Percentiles rank a stretch among this genome's conserved stretches.
Evolutionary conservation across 257 asterid genomes (phyloP).

Genomic region (Misopates orontium): DNA sequence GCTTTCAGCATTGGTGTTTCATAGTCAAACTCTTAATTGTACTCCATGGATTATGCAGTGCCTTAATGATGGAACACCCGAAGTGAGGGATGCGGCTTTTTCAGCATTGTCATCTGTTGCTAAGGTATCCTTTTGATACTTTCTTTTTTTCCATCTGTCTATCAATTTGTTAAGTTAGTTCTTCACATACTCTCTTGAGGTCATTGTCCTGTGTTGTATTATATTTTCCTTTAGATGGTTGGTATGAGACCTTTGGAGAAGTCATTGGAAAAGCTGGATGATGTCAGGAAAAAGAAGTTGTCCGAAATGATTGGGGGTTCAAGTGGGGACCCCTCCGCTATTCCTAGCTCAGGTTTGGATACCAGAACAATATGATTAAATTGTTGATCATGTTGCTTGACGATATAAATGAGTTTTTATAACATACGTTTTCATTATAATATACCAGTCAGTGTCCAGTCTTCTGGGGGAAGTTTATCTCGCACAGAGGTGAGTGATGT

Average conservation of each 20-base stretch:
- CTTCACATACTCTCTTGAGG: conserved; percentile 5
- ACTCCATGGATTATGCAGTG: conserved; percentile 47
- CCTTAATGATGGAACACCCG: conserved; percentile 99
- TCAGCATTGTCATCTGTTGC: conserved; percentile 94
- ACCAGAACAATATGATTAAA: conserved; percentile 1
- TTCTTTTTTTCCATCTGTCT: background rate
- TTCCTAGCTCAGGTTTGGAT: conserved; percentile 60
- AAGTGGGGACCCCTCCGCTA: conserved; percentile 53
- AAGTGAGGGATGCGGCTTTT: conserved; percentile 98
- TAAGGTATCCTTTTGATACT: conserved; percentile 50
- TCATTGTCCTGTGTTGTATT: conserved; percentile 1
- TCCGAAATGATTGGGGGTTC: conserved; percentile 94
- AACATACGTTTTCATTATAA: conserved; percentile 28
- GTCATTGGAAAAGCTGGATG: conserved; percentile 90
- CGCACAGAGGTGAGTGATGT: conserved; percentile 52
- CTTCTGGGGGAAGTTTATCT: conserved; percentile 55
- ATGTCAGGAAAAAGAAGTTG: conserved; percentile 83
- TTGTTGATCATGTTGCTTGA: background rate
- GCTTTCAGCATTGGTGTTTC: background rate
- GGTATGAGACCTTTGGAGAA: conserved; percentile 99
- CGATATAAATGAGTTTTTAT: conserved; percentile 15
- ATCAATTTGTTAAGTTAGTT: conserved; percentile 3
- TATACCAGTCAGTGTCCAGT: conserved; percentile 50
- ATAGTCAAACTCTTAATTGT: conserved; percentile 21
- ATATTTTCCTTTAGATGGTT: conserved; percentile 58